phyloP scores from a whole-genome alignment of 306 rosid genomes.

The Corylus americana region DNA sequence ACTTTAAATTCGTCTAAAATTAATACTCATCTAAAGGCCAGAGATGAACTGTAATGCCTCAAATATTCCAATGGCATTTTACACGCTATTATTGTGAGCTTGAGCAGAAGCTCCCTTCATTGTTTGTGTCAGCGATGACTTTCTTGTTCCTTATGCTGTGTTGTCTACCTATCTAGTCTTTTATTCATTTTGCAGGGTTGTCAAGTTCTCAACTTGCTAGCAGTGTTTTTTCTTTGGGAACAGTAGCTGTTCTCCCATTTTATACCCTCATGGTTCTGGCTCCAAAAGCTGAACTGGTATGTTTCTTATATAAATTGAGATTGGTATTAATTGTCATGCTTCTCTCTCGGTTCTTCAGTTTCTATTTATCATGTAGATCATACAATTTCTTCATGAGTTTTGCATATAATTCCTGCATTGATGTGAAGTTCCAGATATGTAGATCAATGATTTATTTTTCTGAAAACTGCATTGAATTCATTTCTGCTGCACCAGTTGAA shows the following conservation, averaged over 20 bases:
- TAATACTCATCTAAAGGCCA: background rate
- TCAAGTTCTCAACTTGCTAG: conserved; percentile 65
- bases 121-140: background rate
- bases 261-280: conserved; percentile 93
- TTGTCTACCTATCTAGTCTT: conserved; percentile 13
- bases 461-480: background rate
- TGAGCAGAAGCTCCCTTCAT: background rate
- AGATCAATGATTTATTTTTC: background rate
- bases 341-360: conserved; percentile 1
- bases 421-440: background rate
- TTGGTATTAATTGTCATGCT: background rate
- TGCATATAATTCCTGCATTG: background rate
- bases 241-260: conserved; percentile 89
- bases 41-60: background rate
- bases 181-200: conserved; percentile 55
- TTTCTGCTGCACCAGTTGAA: background rate
- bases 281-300: conserved; percentile 78
- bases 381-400: background rate
- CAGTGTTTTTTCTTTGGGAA: conserved; percentile 75
- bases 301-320: conserved; percentile 29
- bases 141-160: conserved; percentile 11
- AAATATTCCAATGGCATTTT: background rate
- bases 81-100: background rate
- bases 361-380: background rate
- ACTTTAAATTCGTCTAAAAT: background rate